phyloP scores from a whole-genome alignment of 441 rosid genomes.

The Erodium moschatum region DNA sequence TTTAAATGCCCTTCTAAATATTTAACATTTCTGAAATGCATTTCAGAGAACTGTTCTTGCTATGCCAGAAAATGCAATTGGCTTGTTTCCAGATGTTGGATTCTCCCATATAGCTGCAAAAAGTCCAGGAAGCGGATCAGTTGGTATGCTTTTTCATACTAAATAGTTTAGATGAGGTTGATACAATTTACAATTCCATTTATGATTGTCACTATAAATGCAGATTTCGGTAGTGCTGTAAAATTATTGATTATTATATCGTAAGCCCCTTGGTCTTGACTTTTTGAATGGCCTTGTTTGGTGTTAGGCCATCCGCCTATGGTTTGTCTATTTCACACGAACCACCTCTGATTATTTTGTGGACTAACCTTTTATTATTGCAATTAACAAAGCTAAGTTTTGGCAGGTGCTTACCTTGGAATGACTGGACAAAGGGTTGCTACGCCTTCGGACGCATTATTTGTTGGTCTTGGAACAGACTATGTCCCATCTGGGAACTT shows the following conservation, averaged over 20 bases:
- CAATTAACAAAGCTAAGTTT: constrained; percentile 9
- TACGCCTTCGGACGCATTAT: constrained; percentile 74
- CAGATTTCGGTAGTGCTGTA: background rate
- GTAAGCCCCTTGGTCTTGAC: background rate
- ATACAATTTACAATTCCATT: background rate
- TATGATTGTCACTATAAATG: background rate
- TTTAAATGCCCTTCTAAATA: background rate
- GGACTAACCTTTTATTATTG: background rate
- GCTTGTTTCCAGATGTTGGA: constrained; percentile 93
- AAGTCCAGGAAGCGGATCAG: constrained; percentile 81
- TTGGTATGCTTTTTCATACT: constrained; percentile 35
- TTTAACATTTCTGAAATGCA: constrained; percentile 6
- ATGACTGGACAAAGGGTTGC: constrained; percentile 82
- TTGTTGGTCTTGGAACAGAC: constrained; percentile 75
- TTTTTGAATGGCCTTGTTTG: background rate
- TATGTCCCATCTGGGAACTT: constrained; percentile 69
- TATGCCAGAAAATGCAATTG: constrained; percentile 95
- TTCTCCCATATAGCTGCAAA: constrained; percentile 80
- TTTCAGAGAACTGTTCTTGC: constrained; percentile 72
- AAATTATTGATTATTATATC: background rate
- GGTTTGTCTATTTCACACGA: background rate
- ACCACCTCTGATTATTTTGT: background rate
- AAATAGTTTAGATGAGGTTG: background rate
- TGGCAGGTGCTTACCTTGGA: constrained; percentile 82
- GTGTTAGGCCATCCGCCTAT: background rate